Base-by-base conservation (phyloP, 2,329 filamentous ascomycete genomes). In the Colletotrichum sansevieriae region DNA sequence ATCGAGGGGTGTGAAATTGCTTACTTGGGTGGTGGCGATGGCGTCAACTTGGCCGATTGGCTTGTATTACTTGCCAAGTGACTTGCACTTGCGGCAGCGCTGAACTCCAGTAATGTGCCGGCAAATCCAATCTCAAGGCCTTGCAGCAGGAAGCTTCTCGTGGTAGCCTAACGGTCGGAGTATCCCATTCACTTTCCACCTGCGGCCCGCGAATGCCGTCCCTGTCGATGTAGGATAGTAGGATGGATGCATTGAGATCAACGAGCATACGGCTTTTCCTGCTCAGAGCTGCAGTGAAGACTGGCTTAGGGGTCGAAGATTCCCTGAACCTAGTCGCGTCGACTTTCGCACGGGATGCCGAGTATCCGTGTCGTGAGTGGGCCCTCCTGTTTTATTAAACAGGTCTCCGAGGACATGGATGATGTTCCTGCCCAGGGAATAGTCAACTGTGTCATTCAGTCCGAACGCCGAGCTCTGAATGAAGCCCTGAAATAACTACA, bases 261-360 rank as follows among this genome's bases (percentile, higher is more conserved):
- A 39, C 12, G 15, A 47, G 39, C 3, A 22, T 10, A 15, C 15
- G 12, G 25, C 13, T 10, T 18, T 11, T 12, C 25, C 25, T 29
- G 25, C 25, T 20, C 43, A 59, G 35, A 18, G 41, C 20, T 59
- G 41, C 29, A 47, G 29, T 59, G 43, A 59, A 59, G 18, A 15
- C 18, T 55, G 13, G 56, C 41, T 25, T 35, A 18, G 5, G 25
- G 56, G 25, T n/a, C 5, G n/a, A 46, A 47, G 41, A 12, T 2
- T 43, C 56, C 29, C 33, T 46, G 10, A 58, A 43, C 10, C 12
- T 6, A 3, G n/a, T 11, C 37, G 39, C 39, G 20, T 29, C 25
- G 25, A 57, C 41, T 57, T 57, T 43, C 20, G 20, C 54, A 43
- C 54, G 18, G 22, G 39, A 13, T 46, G 5, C 55, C n/a, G 20